Percentiles rank a stretch among this genome's conserved stretches.
Evolutionary conservation across 768 basidiomycete species (phyloP).

Genomic region (Lactarius tabidus): DNA sequence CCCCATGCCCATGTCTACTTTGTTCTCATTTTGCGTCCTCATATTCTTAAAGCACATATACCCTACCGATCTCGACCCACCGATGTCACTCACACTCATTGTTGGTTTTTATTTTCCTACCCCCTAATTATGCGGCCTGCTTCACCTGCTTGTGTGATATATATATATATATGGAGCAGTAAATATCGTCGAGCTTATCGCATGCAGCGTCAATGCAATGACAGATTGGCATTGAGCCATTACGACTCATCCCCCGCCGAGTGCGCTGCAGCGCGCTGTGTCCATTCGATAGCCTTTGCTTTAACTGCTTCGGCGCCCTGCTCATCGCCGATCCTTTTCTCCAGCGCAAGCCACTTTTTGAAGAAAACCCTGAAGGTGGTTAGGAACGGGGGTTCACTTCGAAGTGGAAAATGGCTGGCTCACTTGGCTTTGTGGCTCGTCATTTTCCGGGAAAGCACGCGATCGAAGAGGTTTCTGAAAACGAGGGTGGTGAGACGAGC

Average conservation of each 20-base stretch:
- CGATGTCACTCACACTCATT: slow-evolving; percentile 52
- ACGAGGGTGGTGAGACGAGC: background rate
- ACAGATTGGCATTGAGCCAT: slow-evolving; percentile 16
- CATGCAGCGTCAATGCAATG: slow-evolving; percentile 21
- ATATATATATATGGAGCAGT: slow-evolving; percentile 28
- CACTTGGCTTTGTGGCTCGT: slow-evolving; percentile 95
- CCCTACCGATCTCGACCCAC: slow-evolving; percentile 36
- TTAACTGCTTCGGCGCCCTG: slow-evolving; percentile 79
- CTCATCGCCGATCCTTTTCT: slow-evolving; percentile 82
- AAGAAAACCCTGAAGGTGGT: slow-evolving; percentile 67
- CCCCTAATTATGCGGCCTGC: slow-evolving; percentile 36
- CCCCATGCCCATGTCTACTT: slow-evolving; percentile 21
- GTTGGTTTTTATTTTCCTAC: slow-evolving; percentile 40
- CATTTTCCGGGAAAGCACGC: slow-evolving; percentile 79
- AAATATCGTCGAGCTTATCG: slow-evolving; percentile 21
- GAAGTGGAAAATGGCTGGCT: slow-evolving; percentile 31
- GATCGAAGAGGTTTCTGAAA: slow-evolving; percentile 79
- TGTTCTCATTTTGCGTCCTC: slow-evolving; percentile 32
- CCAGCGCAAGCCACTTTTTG: slow-evolving; percentile 95
- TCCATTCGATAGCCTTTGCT: slow-evolving; percentile 89
- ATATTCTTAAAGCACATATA: slow-evolving; percentile 45
- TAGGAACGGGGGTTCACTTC: background rate
- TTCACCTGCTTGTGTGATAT: slow-evolving; percentile 35
- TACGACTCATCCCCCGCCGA: slow-evolving; percentile 6
- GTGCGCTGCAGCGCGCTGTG: slow-evolving; percentile 51